phyloP scores from a whole-genome alignment of 257 asterid genomes.

The Jaltomata sinuosa region DNA sequence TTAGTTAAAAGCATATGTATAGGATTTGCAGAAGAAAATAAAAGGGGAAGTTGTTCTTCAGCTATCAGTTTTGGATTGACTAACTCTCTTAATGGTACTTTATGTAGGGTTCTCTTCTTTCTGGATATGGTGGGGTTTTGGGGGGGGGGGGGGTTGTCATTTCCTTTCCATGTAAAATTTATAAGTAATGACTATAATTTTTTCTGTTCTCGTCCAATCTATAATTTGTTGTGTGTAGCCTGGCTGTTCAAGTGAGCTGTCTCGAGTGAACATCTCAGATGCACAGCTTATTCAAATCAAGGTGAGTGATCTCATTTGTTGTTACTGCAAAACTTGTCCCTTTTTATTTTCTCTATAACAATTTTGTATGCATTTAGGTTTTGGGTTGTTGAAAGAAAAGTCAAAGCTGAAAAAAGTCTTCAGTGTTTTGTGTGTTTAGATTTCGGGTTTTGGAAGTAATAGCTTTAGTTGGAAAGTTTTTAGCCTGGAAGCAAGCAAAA shows the following conservation, averaged over 20 bases:
- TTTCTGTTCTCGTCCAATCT: not conserved
- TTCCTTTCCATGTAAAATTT: not conserved
- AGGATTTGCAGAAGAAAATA: not conserved
- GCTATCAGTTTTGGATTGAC: not conserved
- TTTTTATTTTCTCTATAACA: not conserved
- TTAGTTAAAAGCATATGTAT: not conserved
- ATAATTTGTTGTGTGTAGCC: slow-evolving; percentile 42
- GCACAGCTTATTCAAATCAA: slow-evolving; percentile 82
- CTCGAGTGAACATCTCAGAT: slow-evolving; percentile 42
- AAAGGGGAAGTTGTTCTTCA: not conserved
- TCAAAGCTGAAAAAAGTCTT: not conserved
- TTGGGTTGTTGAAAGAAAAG: not conserved
- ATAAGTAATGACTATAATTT: not conserved
- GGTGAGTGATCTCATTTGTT: slow-evolving; percentile 30
- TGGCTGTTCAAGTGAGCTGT: slow-evolving; percentile 90
- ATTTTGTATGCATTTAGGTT: not conserved
- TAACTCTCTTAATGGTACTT: not conserved
- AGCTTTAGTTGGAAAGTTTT: not conserved
- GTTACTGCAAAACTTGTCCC: not conserved
- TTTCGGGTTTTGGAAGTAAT: not conserved
- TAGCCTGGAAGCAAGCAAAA: not conserved
- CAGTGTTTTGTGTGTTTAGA: not conserved
- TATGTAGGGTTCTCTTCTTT: not conserved
- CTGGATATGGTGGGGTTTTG: not conserved
- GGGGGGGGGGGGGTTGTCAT: not conserved